Conservation (phyloP, 345 rosid genomes). For the Limnanthes douglasii region DNA sequence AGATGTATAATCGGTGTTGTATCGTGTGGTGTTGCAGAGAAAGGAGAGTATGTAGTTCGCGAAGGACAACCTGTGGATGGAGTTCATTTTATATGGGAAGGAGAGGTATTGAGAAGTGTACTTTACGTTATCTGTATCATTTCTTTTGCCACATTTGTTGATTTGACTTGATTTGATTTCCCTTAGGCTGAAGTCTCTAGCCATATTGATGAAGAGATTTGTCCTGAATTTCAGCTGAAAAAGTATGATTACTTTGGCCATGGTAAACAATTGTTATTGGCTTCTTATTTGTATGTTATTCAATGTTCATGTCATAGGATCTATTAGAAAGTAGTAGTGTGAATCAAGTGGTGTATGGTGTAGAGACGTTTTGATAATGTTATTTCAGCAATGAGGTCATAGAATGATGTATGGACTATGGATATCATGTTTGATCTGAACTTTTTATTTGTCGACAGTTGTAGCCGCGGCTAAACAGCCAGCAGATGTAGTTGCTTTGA, state of each 20-base stretch:
- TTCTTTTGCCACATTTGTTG: background rate
- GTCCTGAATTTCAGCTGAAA: slow-evolving; percentile 58
- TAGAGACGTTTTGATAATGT: too few relatives aligned
- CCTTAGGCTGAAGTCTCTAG: slow-evolving; percentile 69
- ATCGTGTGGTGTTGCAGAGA: slow-evolving; percentile 27
- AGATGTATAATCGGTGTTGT: too few relatives aligned
- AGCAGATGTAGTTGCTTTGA: slow-evolving; percentile 61
- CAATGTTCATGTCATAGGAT: too few relatives aligned
- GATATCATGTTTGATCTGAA: too few relatives aligned
- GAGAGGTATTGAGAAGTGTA: slow-evolving; percentile 49
- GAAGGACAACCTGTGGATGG: slow-evolving; percentile 76
- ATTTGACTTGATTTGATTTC: background rate
- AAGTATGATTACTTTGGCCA: slow-evolving; percentile 79
- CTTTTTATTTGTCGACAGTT: slow-evolving; percentile 27
- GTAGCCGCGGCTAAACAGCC: slow-evolving; percentile 29
- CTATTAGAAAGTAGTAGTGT: too few relatives aligned
- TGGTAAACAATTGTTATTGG: slow-evolving; percentile 23
- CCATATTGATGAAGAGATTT: slow-evolving; percentile 42
- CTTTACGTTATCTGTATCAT: too few relatives aligned
- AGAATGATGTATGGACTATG: too few relatives aligned
- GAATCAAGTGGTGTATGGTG: too few relatives aligned
- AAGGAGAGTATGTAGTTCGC: slow-evolving; percentile 57
- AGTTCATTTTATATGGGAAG: slow-evolving; percentile 68
- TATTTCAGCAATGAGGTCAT: too few relatives aligned
- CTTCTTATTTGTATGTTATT: background rate